Conservation (phyloP, 2,329 filamentous ascomycete species). For the Ophiognomonia clavigignenti-juglandacearum region DNA sequence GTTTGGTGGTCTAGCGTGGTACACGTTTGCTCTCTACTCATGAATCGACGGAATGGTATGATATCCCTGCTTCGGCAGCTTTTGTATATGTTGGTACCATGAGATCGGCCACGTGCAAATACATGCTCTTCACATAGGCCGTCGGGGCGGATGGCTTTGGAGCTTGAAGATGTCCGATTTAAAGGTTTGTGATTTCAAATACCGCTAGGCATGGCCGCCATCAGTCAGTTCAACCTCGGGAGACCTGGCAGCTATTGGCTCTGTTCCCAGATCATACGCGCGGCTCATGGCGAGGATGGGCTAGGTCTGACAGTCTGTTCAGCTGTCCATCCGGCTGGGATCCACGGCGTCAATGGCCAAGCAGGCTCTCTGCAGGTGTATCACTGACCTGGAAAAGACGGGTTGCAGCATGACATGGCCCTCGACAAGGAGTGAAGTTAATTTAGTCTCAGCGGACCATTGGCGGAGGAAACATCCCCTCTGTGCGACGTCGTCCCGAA, state of each 20-base stretch:
- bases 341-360: too few species aligned
- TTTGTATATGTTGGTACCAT: constrained; percentile 2
- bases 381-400: too few species aligned
- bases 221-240: too few species aligned
- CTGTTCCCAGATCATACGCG: too few species aligned
- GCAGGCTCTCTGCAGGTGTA: too few species aligned
- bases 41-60: constrained; percentile 18
- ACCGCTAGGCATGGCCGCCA: too few species aligned
- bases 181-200: background rate
- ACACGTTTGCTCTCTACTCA: constrained; percentile 16
- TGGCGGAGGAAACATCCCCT: constrained; percentile 6
- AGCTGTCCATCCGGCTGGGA: too few species aligned
- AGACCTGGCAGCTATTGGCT: too few species aligned
- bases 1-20: background rate
- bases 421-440: background rate
- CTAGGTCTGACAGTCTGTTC: too few species aligned
- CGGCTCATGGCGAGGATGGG: too few species aligned
- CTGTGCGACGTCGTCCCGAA: background rate
- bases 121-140: background rate
- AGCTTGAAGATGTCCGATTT: background rate
- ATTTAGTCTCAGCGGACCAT: background rate
- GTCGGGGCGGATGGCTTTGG: background rate
- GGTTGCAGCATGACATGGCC: too few species aligned
- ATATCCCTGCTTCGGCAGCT: constrained; percentile 16
- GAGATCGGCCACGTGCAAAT: background rate